phyloP scores from a whole-genome alignment of 768 basidiomycete species.

The Phylloporus rhodoxanthus region DNA sequence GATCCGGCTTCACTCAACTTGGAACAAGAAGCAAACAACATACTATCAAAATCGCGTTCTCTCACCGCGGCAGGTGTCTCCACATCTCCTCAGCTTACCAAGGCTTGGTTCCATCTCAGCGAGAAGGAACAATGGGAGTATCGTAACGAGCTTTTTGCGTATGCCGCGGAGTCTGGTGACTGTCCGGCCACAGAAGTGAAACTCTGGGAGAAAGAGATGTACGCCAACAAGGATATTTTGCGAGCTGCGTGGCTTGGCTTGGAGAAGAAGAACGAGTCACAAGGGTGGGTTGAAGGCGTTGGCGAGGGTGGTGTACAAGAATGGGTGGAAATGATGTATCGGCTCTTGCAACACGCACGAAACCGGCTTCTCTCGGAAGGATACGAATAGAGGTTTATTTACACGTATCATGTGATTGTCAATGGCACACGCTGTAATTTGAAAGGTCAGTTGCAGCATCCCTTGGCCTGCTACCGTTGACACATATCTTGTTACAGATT shows the following conservation, averaged over 20 bases:
- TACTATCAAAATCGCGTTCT: conserved; percentile 44
- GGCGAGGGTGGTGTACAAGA: conserved; percentile 51
- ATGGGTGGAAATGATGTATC: conserved; percentile 51
- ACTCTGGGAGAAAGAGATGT: conserved; percentile 57
- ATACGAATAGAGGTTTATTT: too few relatives aligned
- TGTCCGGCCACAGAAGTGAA: conserved; percentile 35
- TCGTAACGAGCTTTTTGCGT: conserved; percentile 50
- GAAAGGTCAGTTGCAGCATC: too few relatives aligned
- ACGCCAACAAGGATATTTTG: conserved; percentile 41
- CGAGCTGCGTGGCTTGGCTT: conserved; percentile 54
- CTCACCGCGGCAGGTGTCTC: conserved; percentile 33
- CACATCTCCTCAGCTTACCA: conserved; percentile 39
- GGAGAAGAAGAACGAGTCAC: conserved; percentile 51
- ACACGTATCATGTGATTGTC: too few relatives aligned
- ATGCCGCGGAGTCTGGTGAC: conserved; percentile 35
- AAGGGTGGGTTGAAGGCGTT: conserved; percentile 57
- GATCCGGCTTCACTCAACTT: conserved; percentile 46
- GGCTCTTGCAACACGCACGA: conserved; percentile 23
- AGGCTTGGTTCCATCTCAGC: conserved; percentile 51
- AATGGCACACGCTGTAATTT: too few relatives aligned
- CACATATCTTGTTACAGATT: too few relatives aligned
- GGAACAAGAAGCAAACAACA: conserved; percentile 41
- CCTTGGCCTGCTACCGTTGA: too few relatives aligned
- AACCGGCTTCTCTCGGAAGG: not conserved
- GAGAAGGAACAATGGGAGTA: conserved; percentile 61